Evolutionary conservation across 2,329 filamentous ascomycete genomes (phyloP).

Genomic region (Trichoderma koningiopsis): DNA sequence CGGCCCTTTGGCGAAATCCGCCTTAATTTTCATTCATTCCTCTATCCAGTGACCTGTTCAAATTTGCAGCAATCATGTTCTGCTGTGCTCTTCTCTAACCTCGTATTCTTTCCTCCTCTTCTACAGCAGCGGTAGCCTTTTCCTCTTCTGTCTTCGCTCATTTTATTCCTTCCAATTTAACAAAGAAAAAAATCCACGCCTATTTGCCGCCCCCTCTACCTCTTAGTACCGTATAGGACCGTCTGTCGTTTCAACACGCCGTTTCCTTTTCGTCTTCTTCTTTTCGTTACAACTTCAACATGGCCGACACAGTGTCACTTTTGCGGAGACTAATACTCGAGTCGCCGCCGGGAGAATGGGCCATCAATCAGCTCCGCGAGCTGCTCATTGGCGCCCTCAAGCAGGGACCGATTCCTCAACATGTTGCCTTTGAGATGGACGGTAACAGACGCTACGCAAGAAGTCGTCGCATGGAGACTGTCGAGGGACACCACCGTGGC

Average conservation of each 20-base stretch:
- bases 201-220: conserved; percentile 12
- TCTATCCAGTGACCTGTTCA: conserved; percentile 1
- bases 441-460: conserved; percentile 92
- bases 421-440: conserved; percentile 99
- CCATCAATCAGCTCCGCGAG: conserved; percentile 75
- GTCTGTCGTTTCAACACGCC: conserved; percentile 5
- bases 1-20: conserved; percentile 27
- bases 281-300: conserved; percentile 33
- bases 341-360: conserved; percentile 91
- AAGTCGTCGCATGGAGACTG: conserved; percentile 88
- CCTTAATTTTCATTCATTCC: neutral
- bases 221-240: neutral
- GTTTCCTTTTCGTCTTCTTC: neutral
- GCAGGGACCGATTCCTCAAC: conserved; percentile 89
- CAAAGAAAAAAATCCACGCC: neutral
- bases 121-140: neutral
- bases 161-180: conserved; percentile 16
- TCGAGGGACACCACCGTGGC: conserved; percentile 93
- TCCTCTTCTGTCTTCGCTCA: conserved; percentile 24
- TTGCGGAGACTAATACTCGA: conserved; percentile 72
- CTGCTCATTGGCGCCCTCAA: conserved; percentile 84
- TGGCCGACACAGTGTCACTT: conserved; percentile 58
- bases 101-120: neutral
- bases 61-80: conserved; percentile 24
- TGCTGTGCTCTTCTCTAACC: conserved; percentile 7